A percentile compares a stretch with the other conserved stretches of the same genome.
Evolutionary conservation across 2,329 filamentous ascomycete species (phyloP).

Genomic region (Colletotrichum filicis): DNA sequence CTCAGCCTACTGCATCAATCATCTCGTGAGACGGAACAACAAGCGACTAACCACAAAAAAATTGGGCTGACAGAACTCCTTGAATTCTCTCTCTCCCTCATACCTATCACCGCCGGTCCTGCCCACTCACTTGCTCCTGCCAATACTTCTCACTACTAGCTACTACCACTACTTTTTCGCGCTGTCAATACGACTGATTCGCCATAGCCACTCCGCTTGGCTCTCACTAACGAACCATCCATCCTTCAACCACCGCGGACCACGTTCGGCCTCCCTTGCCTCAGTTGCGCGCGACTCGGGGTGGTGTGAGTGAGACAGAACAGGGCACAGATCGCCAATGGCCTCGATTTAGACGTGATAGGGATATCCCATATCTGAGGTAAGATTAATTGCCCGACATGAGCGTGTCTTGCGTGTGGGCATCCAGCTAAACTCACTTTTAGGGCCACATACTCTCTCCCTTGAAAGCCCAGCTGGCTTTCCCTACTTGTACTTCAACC

Average conservation of each 20-base stretch:
- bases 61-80: not conserved
- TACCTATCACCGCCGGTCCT: not conserved
- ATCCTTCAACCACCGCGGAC: slow-evolving; percentile 7
- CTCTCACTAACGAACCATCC: not conserved
- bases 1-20: not conserved
- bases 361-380: slow-evolving; percentile 33
- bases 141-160: not conserved
- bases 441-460: slow-evolving; percentile 23
- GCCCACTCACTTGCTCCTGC: not conserved
- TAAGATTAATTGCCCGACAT: slow-evolving; percentile 30
- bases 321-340: slow-evolving; percentile 31
- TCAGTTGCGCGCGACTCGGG: slow-evolving; percentile 11
- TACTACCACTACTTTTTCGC: not conserved
- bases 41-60: not conserved
- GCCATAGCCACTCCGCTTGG: not conserved
- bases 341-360: slow-evolving; percentile 24
- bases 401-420: slow-evolving; percentile 21
- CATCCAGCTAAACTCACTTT: slow-evolving; percentile 16
- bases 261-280: slow-evolving; percentile 25
- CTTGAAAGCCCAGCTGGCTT: slow-evolving; percentile 22
- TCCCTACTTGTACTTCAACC: slow-evolving; percentile 29
- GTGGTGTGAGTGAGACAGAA: slow-evolving; percentile 34
- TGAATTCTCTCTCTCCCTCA: not conserved
- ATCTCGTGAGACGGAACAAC: not conserved
- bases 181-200: not conserved